Evolutionary conservation across 2,329 filamentous ascomycete genomes (phyloP).

Genomic region (Ilyonectria sp.): DNA sequence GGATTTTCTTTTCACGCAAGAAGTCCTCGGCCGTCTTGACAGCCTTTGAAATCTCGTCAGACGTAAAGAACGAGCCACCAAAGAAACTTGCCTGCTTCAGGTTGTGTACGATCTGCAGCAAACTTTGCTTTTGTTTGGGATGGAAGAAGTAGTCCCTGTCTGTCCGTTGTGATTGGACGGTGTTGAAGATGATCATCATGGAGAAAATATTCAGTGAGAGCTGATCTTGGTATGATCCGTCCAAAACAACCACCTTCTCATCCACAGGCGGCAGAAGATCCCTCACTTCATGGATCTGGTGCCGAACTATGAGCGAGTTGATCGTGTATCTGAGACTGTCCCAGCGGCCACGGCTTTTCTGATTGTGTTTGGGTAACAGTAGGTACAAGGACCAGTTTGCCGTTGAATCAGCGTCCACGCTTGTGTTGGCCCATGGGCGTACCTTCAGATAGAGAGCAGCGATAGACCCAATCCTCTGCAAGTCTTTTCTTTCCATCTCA

Average conservation of each 20-base stretch:
- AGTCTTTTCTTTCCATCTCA: conserved; percentile 72
- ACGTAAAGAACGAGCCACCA: conserved; percentile 81
- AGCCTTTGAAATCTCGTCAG: conserved; percentile 73
- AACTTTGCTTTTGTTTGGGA: conserved; percentile 75
- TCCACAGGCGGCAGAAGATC: conserved; percentile 79
- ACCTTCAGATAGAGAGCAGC: conserved; percentile 81
- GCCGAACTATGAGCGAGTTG: conserved; percentile 86
- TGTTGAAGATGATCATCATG: conserved; percentile 87
- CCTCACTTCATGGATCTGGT: conserved; percentile 80
- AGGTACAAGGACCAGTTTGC: conserved; percentile 84
- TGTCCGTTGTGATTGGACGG: conserved; percentile 87
- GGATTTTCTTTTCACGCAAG: conserved; percentile 72
- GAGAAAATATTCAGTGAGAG: conserved; percentile 88
- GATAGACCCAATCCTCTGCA: conserved; percentile 77
- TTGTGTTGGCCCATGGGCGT: conserved; percentile 82
- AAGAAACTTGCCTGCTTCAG: conserved; percentile 89
- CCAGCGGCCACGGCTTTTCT: conserved; percentile 68
- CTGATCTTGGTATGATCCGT: conserved; percentile 89
- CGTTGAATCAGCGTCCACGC: conserved; percentile 64
- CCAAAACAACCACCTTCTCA: conserved; percentile 80
- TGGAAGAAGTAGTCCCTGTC: conserved; percentile 94
- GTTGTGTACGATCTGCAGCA: conserved; percentile 82
- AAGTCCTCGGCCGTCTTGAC: conserved; percentile 79
- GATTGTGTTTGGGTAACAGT: conserved; percentile 68
- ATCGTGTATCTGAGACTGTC: conserved; percentile 78